Evolutionary conservation across 257 asterid genomes (phyloP), one percentile per base, ranked within the genome.

Genomic region (Phtheirospermum japonicum): DNA sequence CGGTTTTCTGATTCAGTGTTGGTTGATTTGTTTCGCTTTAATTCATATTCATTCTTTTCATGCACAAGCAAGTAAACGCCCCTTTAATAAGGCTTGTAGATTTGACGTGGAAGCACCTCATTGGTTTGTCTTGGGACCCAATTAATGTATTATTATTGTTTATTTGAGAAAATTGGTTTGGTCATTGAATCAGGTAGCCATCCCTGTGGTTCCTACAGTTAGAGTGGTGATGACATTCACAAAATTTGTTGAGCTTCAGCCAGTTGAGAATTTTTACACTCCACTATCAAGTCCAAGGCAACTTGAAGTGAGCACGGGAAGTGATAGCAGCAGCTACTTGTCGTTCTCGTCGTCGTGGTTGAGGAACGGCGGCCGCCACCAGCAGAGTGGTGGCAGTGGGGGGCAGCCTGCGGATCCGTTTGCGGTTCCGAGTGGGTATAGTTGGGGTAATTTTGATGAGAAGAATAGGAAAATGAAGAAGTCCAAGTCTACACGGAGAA

Each of bases 181-280:
- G 51, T 30, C 42, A 23, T 71, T 59, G 70, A 18, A 49, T 70
- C 89, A 92, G 99, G 85, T 92, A 54, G 90, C 99, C 7, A 89
- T 92, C 61, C 99, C 99, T 6, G 97, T 89, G 82, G 89, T 92
- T 57, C 96, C 99, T 18, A 92, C 97, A 18, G 99, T 92, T 72
- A 77, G 90, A 78, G 96, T 93, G 65, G 94, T 93, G 28, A 82
- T 82, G 26, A 89, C 99, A 0, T 93, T 93, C 74, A 89, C 99
- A 0, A 93, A 93, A 63, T 93, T 93, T 56, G 83, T 76, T 0
- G 94, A 89, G 77, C 75, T 89, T 6, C 91, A 67, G 66, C 94
- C 97, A 4, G 6, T 79, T 13, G 97, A 93, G 6, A 73, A 74
- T 49, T 93, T 89, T 63, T 82, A 80, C 83, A 93, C 99, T 63